phyloP scores from a whole-genome alignment of 2,329 filamentous ascomycete species.

The Xylariomycetidae sp. region DNA sequence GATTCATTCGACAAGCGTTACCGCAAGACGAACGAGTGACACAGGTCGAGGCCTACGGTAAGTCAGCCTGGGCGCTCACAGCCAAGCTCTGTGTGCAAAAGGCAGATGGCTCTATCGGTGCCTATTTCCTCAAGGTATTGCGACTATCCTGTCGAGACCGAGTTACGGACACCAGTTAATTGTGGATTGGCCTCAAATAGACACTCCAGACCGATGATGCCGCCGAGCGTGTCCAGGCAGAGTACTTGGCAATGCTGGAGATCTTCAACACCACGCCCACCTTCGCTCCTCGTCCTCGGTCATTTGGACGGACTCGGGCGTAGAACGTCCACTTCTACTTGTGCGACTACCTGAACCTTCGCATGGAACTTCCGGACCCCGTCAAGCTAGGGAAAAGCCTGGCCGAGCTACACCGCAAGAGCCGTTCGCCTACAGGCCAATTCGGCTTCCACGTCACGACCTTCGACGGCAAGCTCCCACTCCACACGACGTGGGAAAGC shows the following conservation, averaged over 20 bases:
- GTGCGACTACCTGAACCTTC: constrained; percentile 10
- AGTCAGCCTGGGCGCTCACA: too few relatives aligned
- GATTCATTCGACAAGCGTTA: too few relatives aligned
- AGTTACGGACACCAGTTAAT: too few relatives aligned
- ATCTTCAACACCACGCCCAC: constrained; percentile 7
- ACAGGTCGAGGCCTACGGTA: too few relatives aligned
- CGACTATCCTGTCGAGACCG: too few relatives aligned
- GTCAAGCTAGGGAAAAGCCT: constrained; percentile 10
- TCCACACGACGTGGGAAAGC: constrained; percentile 10
- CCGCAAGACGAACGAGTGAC: too few relatives aligned
- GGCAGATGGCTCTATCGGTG: too few relatives aligned
- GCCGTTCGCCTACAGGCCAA: constrained; percentile 14
- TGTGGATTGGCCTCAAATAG: constrained; percentile 5
- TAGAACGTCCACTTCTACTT: constrained; percentile 12
- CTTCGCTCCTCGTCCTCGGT: constrained; percentile 9
- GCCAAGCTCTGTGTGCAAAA: too few relatives aligned
- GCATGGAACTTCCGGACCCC: constrained; percentile 10
- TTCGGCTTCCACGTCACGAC: constrained; percentile 14
- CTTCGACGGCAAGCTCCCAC: constrained; percentile 11
- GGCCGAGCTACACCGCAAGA: constrained; percentile 15
- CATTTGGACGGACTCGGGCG: constrained; percentile 3
- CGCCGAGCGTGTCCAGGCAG: constrained; percentile 9
- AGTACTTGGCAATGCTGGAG: constrained; percentile 9
- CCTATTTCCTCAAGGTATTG: too few relatives aligned
- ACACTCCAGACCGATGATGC: constrained; percentile 4